These are phyloP conservation scores for Exophiala bonariae DNA, from an alignment of 2,329 filamentous ascomycete genomes.

Conservation along the genomic window DNA sequence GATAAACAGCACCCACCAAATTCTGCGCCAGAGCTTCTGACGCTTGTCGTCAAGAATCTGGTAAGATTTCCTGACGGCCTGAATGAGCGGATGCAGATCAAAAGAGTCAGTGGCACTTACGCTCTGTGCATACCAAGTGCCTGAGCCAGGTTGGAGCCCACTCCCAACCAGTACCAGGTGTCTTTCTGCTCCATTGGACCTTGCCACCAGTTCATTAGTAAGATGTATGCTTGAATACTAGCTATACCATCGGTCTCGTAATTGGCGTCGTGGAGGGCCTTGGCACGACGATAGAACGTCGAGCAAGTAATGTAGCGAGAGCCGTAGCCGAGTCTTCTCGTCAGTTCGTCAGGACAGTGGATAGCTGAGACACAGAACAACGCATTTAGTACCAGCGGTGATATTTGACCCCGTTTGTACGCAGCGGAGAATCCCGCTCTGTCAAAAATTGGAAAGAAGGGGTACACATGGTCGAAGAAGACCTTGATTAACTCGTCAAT, in stretches of 20 bases:
- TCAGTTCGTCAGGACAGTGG: constrained; percentile 23
- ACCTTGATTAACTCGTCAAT: constrained; percentile 20
- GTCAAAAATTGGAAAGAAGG: constrained; percentile 25
- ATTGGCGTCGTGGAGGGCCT: constrained; percentile 29
- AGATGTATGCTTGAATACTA: constrained; percentile 26
- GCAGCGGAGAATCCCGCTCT: constrained; percentile 15
- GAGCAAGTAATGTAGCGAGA: constrained; percentile 26
- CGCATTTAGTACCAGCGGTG: constrained; percentile 27
- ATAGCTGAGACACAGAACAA: constrained; percentile 24
- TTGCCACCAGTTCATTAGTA: constrained; percentile 30
- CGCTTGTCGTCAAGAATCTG: constrained; percentile 8
- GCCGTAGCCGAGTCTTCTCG: constrained; percentile 23
- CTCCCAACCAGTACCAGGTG: constrained; percentile 31
- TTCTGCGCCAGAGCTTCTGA: constrained; percentile 21
- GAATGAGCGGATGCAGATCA: not conserved
- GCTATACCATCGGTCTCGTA: constrained; percentile 28
- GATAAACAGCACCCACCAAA: constrained; percentile 27
- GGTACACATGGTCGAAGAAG: constrained; percentile 23
- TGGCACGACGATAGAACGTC: constrained; percentile 29
- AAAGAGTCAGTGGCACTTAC: constrained; percentile 16
- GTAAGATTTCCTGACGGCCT: constrained; percentile 21
- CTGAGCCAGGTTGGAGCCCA: constrained; percentile 28
- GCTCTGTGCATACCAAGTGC: constrained; percentile 28
- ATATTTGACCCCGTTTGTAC: constrained; percentile 12
- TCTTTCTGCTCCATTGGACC: constrained; percentile 30